Percentiles rank a stretch among this genome's conserved stretches.
phyloP scores from a whole-genome alignment of 495 filamentous ascomycete genomes.

The Aspergillus incahuasiensis region DNA sequence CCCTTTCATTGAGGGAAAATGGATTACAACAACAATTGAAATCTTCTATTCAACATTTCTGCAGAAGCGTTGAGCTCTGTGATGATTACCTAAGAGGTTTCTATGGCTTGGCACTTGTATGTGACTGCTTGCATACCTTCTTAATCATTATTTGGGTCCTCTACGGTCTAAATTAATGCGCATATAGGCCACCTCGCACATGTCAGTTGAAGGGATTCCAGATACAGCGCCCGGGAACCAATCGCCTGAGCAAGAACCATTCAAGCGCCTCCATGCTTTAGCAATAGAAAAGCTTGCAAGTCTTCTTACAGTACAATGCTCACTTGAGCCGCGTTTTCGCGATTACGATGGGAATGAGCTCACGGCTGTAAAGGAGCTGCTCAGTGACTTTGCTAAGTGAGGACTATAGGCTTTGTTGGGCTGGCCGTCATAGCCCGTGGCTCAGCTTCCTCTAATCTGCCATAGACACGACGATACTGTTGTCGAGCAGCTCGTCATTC shows the following conservation, averaged over 20 bases:
- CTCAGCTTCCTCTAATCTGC: too few relatives aligned
- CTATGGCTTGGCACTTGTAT: slow-evolving; percentile 81
- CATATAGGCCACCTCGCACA: slow-evolving; percentile 10
- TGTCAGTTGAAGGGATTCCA: slow-evolving; percentile 6
- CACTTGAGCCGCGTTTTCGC: slow-evolving; percentile 52
- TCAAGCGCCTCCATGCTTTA: slow-evolving; percentile 64
- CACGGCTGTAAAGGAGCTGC: slow-evolving; percentile 68
- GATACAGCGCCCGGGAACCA: background rate
- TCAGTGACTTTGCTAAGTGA: slow-evolving; percentile 26
- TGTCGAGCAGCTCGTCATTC: too few relatives aligned
- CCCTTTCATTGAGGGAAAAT: slow-evolving; percentile 42
- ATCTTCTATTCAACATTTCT: slow-evolving; percentile 77
- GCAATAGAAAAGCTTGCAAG: slow-evolving; percentile 71
- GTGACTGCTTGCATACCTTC: slow-evolving; percentile 17
- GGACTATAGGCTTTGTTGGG: background rate
- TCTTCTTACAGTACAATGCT: slow-evolving; percentile 59
- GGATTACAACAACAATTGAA: slow-evolving; percentile 48
- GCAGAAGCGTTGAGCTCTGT: slow-evolving; percentile 87
- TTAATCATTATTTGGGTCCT: background rate
- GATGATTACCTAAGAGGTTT: slow-evolving; percentile 87
- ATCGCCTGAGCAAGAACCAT: slow-evolving; percentile 40
- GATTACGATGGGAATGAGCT: slow-evolving; percentile 72
- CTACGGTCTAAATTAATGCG: background rate
- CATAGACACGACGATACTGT: too few relatives aligned
- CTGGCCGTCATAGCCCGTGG: background rate